phyloP scores from a whole-genome alignment of 768 basidiomycete species.

The Dictyophora rubrovolvata region DNA sequence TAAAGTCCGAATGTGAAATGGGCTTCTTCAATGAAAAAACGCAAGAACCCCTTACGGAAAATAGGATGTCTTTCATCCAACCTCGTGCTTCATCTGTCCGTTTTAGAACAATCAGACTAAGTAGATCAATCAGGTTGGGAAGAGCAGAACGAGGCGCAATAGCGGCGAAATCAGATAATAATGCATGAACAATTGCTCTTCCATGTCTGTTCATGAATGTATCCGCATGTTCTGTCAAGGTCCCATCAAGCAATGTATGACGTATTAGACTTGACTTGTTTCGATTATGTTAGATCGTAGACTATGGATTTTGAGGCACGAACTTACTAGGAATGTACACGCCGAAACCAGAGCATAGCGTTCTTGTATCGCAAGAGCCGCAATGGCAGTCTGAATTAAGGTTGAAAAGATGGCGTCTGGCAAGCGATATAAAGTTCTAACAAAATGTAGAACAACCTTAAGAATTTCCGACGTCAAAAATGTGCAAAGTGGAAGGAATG shows the following conservation, averaged over 20 bases:
- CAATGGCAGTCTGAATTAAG: conserved; percentile 59
- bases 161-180: conserved; percentile 74
- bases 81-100: conserved; percentile 41
- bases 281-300: background rate
- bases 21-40: conserved; percentile 1
- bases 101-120: conserved; percentile 56
- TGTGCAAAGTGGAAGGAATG: background rate
- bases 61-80: conserved; percentile 70
- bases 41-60: conserved; percentile 32
- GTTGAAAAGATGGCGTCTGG: conserved; percentile 55
- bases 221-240: conserved; percentile 44
- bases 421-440: conserved; percentile 48
- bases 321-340: conserved; percentile 69
- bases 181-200: conserved; percentile 56
- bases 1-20: conserved; percentile 18
- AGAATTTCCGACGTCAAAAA: background rate
- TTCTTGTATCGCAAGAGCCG: conserved; percentile 64
- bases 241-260: conserved; percentile 52
- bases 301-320: background rate
- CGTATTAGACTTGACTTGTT: conserved; percentile 53
- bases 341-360: conserved; percentile 78
- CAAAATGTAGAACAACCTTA: conserved; percentile 50
- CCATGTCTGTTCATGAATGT: conserved; percentile 47
- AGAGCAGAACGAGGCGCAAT: conserved; percentile 75
- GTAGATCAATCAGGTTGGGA: conserved; percentile 74